A percentile compares a stretch with the other conserved stretches of the same genome.
Evolutionary conservation across 2,329 filamentous ascomycete species (phyloP).

Genomic region (Aspergillus proliferans): DNA sequence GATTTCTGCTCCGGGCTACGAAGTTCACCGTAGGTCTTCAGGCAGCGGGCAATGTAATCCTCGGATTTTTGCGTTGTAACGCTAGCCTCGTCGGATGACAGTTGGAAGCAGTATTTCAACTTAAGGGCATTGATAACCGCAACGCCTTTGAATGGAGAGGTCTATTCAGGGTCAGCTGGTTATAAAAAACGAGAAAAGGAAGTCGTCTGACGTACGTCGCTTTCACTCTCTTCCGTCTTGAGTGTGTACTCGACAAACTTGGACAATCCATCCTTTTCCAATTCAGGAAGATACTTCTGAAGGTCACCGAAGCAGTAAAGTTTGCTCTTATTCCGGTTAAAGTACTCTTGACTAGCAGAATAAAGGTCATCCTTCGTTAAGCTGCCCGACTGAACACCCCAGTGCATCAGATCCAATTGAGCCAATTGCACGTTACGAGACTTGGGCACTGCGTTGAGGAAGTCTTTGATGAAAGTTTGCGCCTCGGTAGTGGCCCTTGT

Average conservation of each 20-base stretch:
- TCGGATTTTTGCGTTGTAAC: conserved; percentile 24
- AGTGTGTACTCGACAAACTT: conserved; percentile 23
- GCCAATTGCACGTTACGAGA: conserved; percentile 40
- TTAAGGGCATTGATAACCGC: conserved; percentile 39
- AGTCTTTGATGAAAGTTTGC: conserved; percentile 29
- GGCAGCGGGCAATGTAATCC: conserved; percentile 34
- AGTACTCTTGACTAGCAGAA: conserved; percentile 34
- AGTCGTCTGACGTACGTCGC: conserved; percentile 16
- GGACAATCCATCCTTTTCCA: conserved; percentile 21
- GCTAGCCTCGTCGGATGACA: conserved; percentile 25
- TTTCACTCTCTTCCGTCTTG: conserved; percentile 12
- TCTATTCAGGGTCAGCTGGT: background rate
- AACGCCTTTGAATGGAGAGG: conserved; percentile 20
- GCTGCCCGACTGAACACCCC: conserved; percentile 20
- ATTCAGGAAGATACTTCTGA: conserved; percentile 25
- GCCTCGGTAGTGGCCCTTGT: conserved; percentile 25
- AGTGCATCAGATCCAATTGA: conserved; percentile 24
- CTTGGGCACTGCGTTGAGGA: conserved; percentile 28
- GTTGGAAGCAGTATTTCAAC: conserved; percentile 35
- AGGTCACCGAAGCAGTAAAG: conserved; percentile 43
- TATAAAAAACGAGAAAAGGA: background rate
- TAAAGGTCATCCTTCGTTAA: conserved; percentile 28
- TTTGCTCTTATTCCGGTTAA: conserved; percentile 36
- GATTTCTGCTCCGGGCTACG: conserved; percentile 16
- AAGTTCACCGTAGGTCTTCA: conserved; percentile 26